Conservation (phyloP, 2,329 filamentous ascomycete species). For the Cordyceps tenuipes region DNA sequence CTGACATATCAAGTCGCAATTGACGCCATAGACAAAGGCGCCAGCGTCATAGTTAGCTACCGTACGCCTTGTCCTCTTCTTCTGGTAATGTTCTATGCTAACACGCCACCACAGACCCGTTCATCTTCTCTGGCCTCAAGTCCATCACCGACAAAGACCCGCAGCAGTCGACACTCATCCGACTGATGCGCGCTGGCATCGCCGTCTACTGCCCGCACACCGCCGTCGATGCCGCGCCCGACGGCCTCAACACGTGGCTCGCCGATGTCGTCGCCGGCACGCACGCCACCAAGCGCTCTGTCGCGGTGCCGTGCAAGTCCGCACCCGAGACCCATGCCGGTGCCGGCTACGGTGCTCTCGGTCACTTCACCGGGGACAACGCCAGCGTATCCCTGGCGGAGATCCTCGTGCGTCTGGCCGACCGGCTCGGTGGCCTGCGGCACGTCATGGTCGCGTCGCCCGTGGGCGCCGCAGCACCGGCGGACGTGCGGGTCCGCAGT, state of each 20-base stretch:
- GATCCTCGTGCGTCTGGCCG: conserved; percentile 49
- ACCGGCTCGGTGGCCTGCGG: conserved; percentile 56
- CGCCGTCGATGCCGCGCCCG: conserved; percentile 77
- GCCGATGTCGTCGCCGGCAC: conserved; percentile 68
- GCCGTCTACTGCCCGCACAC: conserved; percentile 96
- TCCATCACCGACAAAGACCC: conserved; percentile 74
- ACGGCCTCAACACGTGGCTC: conserved; percentile 90
- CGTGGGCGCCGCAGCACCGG: conserved; percentile 34
- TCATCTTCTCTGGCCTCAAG: conserved; percentile 92
- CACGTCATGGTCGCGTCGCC: conserved; percentile 43
- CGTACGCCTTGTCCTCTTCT: conserved; percentile 40
- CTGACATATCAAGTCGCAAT: conserved; percentile 81
- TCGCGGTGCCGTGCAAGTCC: conserved; percentile 36
- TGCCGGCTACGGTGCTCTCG: conserved; percentile 45
- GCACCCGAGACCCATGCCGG: conserved; percentile 36
- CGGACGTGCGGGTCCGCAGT: conserved; percentile 44
- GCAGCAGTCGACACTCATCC: conserved; percentile 78
- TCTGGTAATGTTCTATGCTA: background rate
- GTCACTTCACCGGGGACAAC: conserved; percentile 27
- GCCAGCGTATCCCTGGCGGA: conserved; percentile 30
- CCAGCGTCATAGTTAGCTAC: conserved; percentile 79
- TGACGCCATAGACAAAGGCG: conserved; percentile 72
- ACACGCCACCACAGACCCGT: conserved; percentile 57
- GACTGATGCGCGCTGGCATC: conserved; percentile 76
- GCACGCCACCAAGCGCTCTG: conserved; percentile 29